Base-by-base conservation (phyloP, 306 rosid species). In the Spatholobus suberectus region DNA sequence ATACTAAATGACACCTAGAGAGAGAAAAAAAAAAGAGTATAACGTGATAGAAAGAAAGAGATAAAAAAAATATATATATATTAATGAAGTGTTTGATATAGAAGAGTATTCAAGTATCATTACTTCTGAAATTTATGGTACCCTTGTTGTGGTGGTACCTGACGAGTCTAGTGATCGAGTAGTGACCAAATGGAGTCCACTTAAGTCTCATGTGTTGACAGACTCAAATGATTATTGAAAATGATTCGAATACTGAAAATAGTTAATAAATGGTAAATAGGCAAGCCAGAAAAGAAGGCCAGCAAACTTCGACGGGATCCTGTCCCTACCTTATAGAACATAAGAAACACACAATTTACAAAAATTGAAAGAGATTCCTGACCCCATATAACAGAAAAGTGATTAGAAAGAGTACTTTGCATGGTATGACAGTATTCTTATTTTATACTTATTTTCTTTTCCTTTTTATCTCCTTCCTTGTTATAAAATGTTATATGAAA, bases 101-200 rank as follows among this genome's bases (percentile, higher is more conserved):
- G n/a, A n/a, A n/a, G n/a, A n/a, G n/a, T n/a, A n/a, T n/a, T n/a
- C n/a, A n/a, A n/a, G n/a, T n/a, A n/a, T n/a, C n/a, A n/a, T n/a
- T n/a, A n/a, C n/a, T n/a, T n/a, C n/a, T n/a, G n/a, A n/a, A n/a
- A n/a, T n/a, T n/a, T 76, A 20, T 1, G 5, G 34, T 62, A 38
- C 14, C 29, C 52, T 55, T 43, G 8, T 12, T 37, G 32, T 29
- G 35, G 68, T 67, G 21, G 80, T 51, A 68, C 40, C 27, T 78
- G 21, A 41, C 14, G 26, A 34, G 35, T 46, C 7, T 29, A 79
- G 78, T 81, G 73, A 55, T 49, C 47, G 51, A 79, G 43, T 29
- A 79, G 78, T 81, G 73, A 55, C 59, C 47, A 62, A 79, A 54
- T 79, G 67, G 77, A 43, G 13, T 67, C 70, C 81, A 55, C 67